Base-by-base conservation (phyloP, 2,329 filamentous ascomycete species). In the Penicillium brevicompactum region DNA sequence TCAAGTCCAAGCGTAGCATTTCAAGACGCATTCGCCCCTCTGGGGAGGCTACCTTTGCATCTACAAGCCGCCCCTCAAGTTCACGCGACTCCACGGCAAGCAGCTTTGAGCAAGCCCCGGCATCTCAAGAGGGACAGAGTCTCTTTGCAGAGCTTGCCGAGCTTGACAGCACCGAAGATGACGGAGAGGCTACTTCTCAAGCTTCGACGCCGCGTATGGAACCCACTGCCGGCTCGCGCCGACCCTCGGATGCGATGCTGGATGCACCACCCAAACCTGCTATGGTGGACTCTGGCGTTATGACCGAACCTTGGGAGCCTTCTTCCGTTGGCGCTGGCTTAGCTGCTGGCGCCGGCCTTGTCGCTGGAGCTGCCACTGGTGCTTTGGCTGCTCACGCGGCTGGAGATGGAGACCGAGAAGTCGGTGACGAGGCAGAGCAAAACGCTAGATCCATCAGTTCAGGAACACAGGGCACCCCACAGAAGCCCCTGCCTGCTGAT, bases 81-180 rank as follows among this genome's bases (percentile, higher is more conserved):
- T 71, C 76, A 5, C 78, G 77, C 54, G 78, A 83, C 58, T 81
- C 78, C n/a, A 82, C 82, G 10, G 80, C 82, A 9, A 70, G 78
- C 27, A 84, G 80, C 63, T 77, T 82, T 60, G 75, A 74, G 43
- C 77, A 76, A 55, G 77, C 75, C 49, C 68, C 75, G 31, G 75
- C 73, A 41, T 78, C 77, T n/a, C 74, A 77, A 48, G 78, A 78
- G 60, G 83, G 85, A 14, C 90, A 96, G 77, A 97, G 89, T 67
- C 80, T 99, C 48, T 96, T 94, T 70, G 92, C 92, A 40, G 94
- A 99, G 74, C 82, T 99, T 41, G 91, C 89, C 50, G 90, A 91
- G 62, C 78, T 97, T 42, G 88, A 85, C 58, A 85, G 86, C 53
- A 79, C 69, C 60, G 88, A 89, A 63, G 90, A 91, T 59, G 89